Base-by-base conservation (phyloP, 495 filamentous ascomycete genomes). In the Podospora sp. region DNA sequence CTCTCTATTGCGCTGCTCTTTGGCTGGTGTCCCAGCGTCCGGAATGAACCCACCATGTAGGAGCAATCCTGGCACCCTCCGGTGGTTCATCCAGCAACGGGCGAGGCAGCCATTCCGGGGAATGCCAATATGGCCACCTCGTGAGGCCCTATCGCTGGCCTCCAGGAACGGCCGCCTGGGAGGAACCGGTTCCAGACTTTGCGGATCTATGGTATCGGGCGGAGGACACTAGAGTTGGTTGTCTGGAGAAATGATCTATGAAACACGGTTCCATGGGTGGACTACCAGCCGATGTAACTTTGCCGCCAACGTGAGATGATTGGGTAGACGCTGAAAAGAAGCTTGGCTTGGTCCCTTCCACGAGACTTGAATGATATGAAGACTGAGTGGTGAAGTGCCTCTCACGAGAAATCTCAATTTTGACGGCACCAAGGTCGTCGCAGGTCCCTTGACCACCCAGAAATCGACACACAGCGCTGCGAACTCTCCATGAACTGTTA, bases 101-200 rank as follows among this genome's bases (percentile, higher is more conserved):
- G 16, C 5, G 40, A 46, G 40, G 5, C 40, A 46, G 20, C 56
- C 56, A 33, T 20, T 18, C 56, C 16, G 55, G 22, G 25, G 25
- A 20, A 20, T 33, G 57, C 26, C 26, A 33, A 36, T 36, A 18
- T 14, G 56, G 57, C 26, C 57, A 26, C 18, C 40, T 46, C 40
- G 5, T 46, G 40, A 14, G 40, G 40, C 16, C 40, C 40, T 46
- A 46, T 46, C 40, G 40, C 40, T 46, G 57, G 57, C 57, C 21
- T 59, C 26, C 12, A 36, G 33, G 57, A n/a, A 16, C 33, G 27
- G 57, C 26, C 57, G 21, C 24, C 26, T 63, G 56, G 65, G 64
- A 22, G 12, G 57, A 59, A 36, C 21, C 57, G 57, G 57, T 68
- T 55, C 71, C 71, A 69, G 59, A 69, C 46, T 71, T 67, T 60